phyloP scores from a whole-genome alignment of 495 filamentous ascomycete genomes.

The Antarctomyces pellizariae region DNA sequence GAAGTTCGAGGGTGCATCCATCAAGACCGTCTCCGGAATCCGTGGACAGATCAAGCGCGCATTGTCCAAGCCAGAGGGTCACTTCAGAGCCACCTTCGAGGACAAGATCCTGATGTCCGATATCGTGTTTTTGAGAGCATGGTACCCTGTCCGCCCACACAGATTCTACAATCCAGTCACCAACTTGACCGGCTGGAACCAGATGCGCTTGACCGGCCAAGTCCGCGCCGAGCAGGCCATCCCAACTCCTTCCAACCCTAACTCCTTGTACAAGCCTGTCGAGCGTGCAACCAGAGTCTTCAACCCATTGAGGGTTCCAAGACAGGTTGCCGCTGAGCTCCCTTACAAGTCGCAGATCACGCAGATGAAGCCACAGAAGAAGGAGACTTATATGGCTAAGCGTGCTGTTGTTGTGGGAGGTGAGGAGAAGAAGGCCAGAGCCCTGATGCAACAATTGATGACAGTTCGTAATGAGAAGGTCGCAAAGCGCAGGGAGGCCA shows the following conservation, averaged over 20 bases:
- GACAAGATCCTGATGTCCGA: slow-evolving; percentile 95
- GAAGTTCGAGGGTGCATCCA: slow-evolving; percentile 90
- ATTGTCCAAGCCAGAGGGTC: slow-evolving; percentile 72
- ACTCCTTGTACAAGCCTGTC: slow-evolving; percentile 63
- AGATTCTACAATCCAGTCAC: slow-evolving; percentile 94
- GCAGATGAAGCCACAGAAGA: slow-evolving; percentile 52
- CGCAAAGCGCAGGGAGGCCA: slow-evolving; percentile 54
- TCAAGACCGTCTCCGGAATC: slow-evolving; percentile 87
- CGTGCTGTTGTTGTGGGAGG: slow-evolving; percentile 62
- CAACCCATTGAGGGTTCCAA: slow-evolving; percentile 79
- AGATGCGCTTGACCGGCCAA: slow-evolving; percentile 89
- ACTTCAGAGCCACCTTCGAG: slow-evolving; percentile 91
- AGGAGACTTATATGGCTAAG: slow-evolving; percentile 80
- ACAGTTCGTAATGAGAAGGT: slow-evolving; percentile 79
- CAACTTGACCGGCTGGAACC: slow-evolving; percentile 68
- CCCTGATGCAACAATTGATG: slow-evolving; percentile 82
- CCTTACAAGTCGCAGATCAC: slow-evolving; percentile 86
- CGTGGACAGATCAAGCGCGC: slow-evolving; percentile 92
- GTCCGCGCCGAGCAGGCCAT: slow-evolving; percentile 57
- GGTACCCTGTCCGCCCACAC: slow-evolving; percentile 87
- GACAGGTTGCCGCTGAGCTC: slow-evolving; percentile 58
- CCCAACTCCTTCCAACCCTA: slow-evolving; percentile 49
- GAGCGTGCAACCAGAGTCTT: slow-evolving; percentile 68
- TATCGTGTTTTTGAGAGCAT: slow-evolving; percentile 84
- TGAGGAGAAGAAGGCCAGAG: slow-evolving; percentile 73